These are phyloP conservation scores for Priceomyces castillae DNA, from an alignment of 805 yeast species.

Conservation along the genomic window DNA sequence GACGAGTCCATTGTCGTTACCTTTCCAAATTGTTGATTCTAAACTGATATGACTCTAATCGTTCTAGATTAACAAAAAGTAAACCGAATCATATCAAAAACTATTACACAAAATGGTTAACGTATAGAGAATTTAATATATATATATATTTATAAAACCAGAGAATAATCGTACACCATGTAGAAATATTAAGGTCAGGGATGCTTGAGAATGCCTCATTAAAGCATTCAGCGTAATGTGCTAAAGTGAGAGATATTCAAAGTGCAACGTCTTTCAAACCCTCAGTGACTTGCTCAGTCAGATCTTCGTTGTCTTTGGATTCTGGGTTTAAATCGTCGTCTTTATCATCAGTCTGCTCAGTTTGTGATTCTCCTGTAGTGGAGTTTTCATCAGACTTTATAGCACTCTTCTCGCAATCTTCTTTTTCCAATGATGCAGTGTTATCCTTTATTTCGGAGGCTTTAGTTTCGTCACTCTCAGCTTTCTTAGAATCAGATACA, in stretches of 20 bases:
- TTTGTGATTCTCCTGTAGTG: no score
- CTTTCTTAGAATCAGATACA: constrained; percentile 2
- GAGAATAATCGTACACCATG: not conserved
- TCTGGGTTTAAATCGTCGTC: not conserved
- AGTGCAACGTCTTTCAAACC: constrained; percentile 8
- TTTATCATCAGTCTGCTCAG: no score
- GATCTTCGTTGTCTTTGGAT: constrained; percentile 1
- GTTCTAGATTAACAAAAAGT: no score
- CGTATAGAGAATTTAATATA: not conserved
- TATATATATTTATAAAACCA: no score
- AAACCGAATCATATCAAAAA: not conserved
- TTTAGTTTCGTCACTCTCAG: constrained; percentile 4
- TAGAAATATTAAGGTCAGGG: not conserved
- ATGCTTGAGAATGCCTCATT: no score
- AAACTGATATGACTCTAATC: no score
- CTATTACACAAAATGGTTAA: constrained; percentile 1
- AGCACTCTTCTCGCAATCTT: not conserved
- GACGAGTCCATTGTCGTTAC: constrained; percentile 22
- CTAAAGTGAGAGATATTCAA: not conserved
- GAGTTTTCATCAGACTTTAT: constrained; percentile 1
- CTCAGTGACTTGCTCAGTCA: not conserved
- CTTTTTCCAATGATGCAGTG: not conserved
- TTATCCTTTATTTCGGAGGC: no score
- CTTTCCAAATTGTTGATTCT: no score
- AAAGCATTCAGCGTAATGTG: no score